Conservation (phyloP, 2,329 filamentous ascomycete species). For the Aspergillus quadrilineatus region DNA sequence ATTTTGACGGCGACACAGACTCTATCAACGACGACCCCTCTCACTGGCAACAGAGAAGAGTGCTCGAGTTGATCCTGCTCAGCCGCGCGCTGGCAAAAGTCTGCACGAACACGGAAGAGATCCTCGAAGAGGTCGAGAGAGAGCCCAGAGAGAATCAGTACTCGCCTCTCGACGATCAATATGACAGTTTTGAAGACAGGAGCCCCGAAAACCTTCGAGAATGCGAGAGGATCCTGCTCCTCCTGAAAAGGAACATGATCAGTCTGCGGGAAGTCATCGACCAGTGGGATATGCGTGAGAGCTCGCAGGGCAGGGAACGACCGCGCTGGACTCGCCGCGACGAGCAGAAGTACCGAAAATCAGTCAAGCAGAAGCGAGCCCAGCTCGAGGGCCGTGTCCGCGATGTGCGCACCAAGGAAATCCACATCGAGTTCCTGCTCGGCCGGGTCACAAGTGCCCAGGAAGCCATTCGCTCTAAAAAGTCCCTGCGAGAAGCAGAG, state of each 20-base stretch:
- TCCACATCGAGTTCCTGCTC: slow-evolving; percentile 18
- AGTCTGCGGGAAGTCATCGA: slow-evolving; percentile 18
- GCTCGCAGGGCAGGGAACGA: slow-evolving; percentile 24
- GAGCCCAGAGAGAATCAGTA: neutral
- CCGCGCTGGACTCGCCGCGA: slow-evolving; percentile 36
- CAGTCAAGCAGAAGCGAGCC: slow-evolving; percentile 18
- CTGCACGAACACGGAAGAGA: slow-evolving; percentile 11
- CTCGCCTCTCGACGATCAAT: slow-evolving; percentile 5
- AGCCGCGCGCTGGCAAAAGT: slow-evolving; percentile 22
- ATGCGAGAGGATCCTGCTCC: slow-evolving; percentile 18
- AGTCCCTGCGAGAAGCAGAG: slow-evolving; percentile 23
- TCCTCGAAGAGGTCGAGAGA: slow-evolving; percentile 13
- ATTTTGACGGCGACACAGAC: neutral
- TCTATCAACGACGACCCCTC: neutral
- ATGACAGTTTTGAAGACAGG: slow-evolving; percentile 19
- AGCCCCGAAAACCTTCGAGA: slow-evolving; percentile 22
- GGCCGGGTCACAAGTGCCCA: slow-evolving; percentile 18
- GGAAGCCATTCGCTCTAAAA: slow-evolving; percentile 21
- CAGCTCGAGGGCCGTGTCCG: slow-evolving; percentile 14
- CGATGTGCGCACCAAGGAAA: slow-evolving; percentile 7
- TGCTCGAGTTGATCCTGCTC: slow-evolving; percentile 30
- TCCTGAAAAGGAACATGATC: slow-evolving; percentile 16
- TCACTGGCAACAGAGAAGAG: slow-evolving; percentile 29
- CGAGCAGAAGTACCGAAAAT: slow-evolving; percentile 30
- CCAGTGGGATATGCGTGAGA: slow-evolving; percentile 28